Conservation (phyloP, 2,329 filamentous ascomycete genomes). For the Penicillium sp. region DNA sequence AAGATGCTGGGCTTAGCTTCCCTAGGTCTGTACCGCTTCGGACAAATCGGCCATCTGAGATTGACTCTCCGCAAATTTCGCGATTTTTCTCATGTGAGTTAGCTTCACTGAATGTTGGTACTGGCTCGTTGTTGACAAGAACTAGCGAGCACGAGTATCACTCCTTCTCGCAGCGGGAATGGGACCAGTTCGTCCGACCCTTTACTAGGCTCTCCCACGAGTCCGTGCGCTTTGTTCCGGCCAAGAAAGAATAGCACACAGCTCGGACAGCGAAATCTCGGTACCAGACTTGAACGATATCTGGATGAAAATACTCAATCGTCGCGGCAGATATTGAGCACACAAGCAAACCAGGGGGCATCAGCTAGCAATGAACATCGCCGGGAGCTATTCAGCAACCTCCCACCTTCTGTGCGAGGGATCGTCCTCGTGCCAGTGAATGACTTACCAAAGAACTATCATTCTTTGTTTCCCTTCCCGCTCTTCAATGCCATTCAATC, state of each 20-base stretch:
- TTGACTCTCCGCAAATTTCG: conserved; percentile 20
- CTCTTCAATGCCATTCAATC: conserved; percentile 81
- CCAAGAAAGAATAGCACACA: background rate
- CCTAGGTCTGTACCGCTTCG: conserved; percentile 1
- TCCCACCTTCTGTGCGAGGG: conserved; percentile 49
- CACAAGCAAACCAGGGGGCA: background rate
- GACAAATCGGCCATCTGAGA: background rate
- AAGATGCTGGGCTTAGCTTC: background rate
- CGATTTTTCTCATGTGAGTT: conserved; percentile 33
- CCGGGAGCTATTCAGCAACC: conserved; percentile 24
- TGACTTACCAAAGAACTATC: conserved; percentile 65
- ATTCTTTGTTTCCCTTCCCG: conserved; percentile 66
- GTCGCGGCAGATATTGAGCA: background rate
- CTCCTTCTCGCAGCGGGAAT: conserved; percentile 21
- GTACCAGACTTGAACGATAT: background rate
- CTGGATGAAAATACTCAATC: background rate
- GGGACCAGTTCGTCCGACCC: conserved; percentile 30
- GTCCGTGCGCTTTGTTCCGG: conserved; percentile 31
- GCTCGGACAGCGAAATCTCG: conserved; percentile 5
- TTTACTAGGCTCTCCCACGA: conserved; percentile 26
- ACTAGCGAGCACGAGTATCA: conserved; percentile 20
- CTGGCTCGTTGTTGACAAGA: background rate
- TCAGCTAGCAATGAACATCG: background rate
- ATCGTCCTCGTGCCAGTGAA: conserved; percentile 58
- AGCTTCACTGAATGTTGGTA: background rate